Evolutionary conservation across 192 early-diverging fungal species (phyloP).

Genomic region (Phlyctochytrium planicorne): DNA sequence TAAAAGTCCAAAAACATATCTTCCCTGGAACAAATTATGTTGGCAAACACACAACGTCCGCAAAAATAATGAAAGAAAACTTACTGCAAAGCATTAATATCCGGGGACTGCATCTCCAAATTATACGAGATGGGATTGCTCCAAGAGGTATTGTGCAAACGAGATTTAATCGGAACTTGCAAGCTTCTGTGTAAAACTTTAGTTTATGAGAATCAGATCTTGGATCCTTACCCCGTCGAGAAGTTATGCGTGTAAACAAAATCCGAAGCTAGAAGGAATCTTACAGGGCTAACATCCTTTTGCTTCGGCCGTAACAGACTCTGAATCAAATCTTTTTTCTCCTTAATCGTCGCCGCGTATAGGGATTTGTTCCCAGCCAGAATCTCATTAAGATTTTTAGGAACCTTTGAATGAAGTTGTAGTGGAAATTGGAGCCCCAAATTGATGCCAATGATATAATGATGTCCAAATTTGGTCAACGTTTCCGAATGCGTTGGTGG

Average conservation of each 20-base stretch:
- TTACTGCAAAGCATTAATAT: constrained; percentile 12
- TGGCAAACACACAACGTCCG: constrained; percentile 10
- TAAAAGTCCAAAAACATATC: constrained; percentile 37
- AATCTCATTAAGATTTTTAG: constrained; percentile 21
- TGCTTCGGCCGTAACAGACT: constrained; percentile 59
- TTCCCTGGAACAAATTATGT: constrained; percentile 18
- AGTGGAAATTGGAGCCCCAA: constrained; percentile 65
- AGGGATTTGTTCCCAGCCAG: constrained; percentile 51
- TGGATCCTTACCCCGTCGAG: constrained; percentile 4
- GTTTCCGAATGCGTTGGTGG: constrained; percentile 21
- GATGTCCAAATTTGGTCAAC: constrained; percentile 67
- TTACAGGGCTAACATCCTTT: constrained; percentile 70
- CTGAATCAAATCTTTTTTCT: constrained; percentile 61
- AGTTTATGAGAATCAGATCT: background rate
- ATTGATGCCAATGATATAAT: constrained; percentile 91
- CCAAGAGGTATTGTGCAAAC: constrained; percentile 72
- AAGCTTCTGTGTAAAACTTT: constrained; percentile 25
- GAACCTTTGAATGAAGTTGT: constrained; percentile 34
- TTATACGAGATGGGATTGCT: constrained; percentile 57
- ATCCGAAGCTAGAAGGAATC: constrained; percentile 52
- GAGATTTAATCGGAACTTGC: constrained; percentile 55
- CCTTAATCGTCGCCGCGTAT: constrained; percentile 68
- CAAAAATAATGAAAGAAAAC: background rate
- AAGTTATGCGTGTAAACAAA: constrained; percentile 38
- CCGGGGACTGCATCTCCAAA: constrained; percentile 49